Base-by-base conservation (phyloP, 768 basidiomycete species). In the Infundibulicybe gibba region DNA sequence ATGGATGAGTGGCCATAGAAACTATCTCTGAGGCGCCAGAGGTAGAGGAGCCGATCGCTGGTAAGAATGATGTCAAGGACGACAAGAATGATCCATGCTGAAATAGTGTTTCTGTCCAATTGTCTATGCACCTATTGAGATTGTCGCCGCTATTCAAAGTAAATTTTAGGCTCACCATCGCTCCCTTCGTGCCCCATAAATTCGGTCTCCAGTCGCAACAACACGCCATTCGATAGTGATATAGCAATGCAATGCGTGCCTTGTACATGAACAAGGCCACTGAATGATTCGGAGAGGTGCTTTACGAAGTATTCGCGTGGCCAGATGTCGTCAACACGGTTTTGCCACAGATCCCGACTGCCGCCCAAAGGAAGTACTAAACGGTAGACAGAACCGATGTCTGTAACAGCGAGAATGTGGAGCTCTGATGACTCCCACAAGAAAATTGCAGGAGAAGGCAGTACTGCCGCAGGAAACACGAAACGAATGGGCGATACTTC, bases 191-290 rank as follows among this genome's bases (percentile, higher is more conserved):
- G 69, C 40, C 76, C 79, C 38, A 79, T 61, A 32, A 71, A 70
- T 44, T 83, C 82, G 6, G 82, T 75, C 55, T 90, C 88, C 52
- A 90, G 67, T 11, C 87, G 79, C 50, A 91, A 67, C 30, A 90
- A 65, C 11, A 78, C 77, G 2, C 87, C 87, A 49, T 79, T 78
- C 39, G 69, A 70, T 19, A 85, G 61, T 4, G 75, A 76, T 38
- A 90, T 69, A n/a, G 77, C 70, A n/a, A 89, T 73, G 43, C 75
- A 81, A 56, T 87, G 76, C 5, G 76, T 68, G 45, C 84, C 81
- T 48, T 88, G 88, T 9, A 79, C 77, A 51, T 85, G 80, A n/a
- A 80, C 79, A 25, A 81, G 61, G 32, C 73, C 71, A 55, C 66
- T 47, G 47, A 67, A 57, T 35, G 68, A 54, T 54, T 75, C 77